A percentile compares a stretch with the other conserved stretches of the same genome.
phyloP scores from a whole-genome alignment of 2,329 filamentous ascomycete species.

The Diaporthe citri region DNA sequence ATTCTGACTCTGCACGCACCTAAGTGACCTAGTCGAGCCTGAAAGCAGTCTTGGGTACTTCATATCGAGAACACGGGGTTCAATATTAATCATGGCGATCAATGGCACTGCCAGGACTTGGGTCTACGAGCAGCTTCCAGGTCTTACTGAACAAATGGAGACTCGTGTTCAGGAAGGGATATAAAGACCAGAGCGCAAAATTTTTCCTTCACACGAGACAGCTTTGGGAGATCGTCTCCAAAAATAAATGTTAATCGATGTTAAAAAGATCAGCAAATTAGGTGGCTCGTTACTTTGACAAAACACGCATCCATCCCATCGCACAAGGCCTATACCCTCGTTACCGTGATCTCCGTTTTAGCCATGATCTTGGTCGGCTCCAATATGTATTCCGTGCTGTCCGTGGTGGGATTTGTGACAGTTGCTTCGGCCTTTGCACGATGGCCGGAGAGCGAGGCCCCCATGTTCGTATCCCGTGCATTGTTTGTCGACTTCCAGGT shows the following conservation, averaged over 20 bases:
- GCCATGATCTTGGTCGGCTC: constrained; percentile 22
- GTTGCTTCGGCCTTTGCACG: constrained; percentile 13
- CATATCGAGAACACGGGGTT: neutral
- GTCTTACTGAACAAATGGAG: neutral
- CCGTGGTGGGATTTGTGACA: neutral
- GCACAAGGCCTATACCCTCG: neutral
- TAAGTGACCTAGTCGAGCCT: neutral
- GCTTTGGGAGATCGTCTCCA: neutral
- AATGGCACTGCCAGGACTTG: neutral
- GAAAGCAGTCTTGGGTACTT: neutral
- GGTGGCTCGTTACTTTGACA: neutral
- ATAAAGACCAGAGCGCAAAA: neutral
- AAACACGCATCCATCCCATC: neutral
- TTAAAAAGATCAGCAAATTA: too few species aligned
- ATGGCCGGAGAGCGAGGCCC: neutral
- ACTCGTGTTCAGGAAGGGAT: neutral
- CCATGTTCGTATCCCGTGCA: neutral
- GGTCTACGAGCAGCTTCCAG: neutral
- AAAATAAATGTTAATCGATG: neutral
- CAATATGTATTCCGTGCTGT: constrained; percentile 24
- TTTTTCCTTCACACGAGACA: neutral
- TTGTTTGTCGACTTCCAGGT: constrained; percentile 11
- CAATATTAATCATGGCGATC: neutral
- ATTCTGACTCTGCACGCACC: neutral
- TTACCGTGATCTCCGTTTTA: constrained; percentile 28